Evolutionary conservation across 2,329 filamentous ascomycete genomes (phyloP), one percentile per base, ranked within the genome.

Genomic region (Talaromyces sp.): DNA sequence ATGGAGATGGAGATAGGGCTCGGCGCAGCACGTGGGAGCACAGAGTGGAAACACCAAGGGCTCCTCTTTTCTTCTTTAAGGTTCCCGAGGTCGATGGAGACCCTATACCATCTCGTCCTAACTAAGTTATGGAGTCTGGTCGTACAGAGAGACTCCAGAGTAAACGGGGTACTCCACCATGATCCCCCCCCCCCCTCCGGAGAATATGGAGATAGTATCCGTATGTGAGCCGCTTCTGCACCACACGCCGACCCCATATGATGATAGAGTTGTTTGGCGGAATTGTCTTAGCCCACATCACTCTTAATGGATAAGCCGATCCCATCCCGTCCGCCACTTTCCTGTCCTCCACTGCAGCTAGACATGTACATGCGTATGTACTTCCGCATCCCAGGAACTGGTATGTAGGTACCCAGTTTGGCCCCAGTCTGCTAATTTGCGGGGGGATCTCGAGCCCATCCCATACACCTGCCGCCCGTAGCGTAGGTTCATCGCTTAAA

Each of bases 101-200:
- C 33, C 52, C 33, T 56, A 37, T 37, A 56, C 52, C 49, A 19
- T 50, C 47, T 50, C 47, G 27, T 52, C 49, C 11, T 10, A 33
- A 52, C 27, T 33, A 33, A 39, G 33, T 15, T 56, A 39, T 39
- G 52, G 52, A 56, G 35, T 37, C 35, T 31, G 27, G 52, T 56
- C 52, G 52, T 56, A 33, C 52, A 22, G 22, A 22, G 22, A 37
- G 25, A 52, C 49, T 33, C 49, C 49, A 52, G 49, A n/a, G 49
- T 31, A 10, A 11, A 52, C 33, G 49, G 49, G 49, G 49, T 56
- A 56, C 52, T 56, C 52, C 52, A 56, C 52, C 52, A 56, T 54
- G 22, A 27, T 22, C 49, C 15, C 49, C 41, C 27, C 50, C 27
- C 35, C 31, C 27, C 50, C 27, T 56, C 50, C 17, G 50, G 50